Percentiles rank a stretch among this genome's conserved stretches.
These are phyloP conservation scores for Pseudisothecium myosuroides DNA, from an alignment of 225 moss, liverwort and hornwort species.

Conservation along the genomic window DNA sequence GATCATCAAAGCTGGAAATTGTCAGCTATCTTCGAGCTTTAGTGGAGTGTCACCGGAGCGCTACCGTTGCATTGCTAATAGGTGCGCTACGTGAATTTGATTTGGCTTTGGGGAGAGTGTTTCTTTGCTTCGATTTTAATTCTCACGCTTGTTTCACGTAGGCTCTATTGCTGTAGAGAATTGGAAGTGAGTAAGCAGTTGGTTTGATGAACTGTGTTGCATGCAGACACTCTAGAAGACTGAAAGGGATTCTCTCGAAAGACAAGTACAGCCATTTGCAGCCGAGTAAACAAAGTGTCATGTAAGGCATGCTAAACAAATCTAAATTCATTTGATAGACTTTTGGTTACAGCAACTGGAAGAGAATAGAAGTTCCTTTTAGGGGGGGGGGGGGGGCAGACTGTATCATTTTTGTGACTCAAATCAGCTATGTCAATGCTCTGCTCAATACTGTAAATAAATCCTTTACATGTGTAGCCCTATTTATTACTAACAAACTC, in stretches of 20 bases:
- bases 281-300: constrained; percentile 6
- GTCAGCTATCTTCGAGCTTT: constrained; percentile 11
- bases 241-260: constrained; percentile 1
- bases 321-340: background rate
- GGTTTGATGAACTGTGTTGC: background rate
- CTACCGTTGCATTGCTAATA: background rate
- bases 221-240: constrained; percentile 1
- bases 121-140: background rate
- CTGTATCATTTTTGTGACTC: background rate
- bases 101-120: background rate
- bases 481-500: background rate
- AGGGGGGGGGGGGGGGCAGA: background rate
- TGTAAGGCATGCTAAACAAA: constrained; percentile 16
- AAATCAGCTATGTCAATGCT: background rate
- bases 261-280: background rate
- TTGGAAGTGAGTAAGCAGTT: background rate
- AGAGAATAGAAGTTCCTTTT: background rate
- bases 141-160: background rate
- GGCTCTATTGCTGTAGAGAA: background rate
- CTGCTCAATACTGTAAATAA: background rate
- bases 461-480: background rate
- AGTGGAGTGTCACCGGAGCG: constrained; percentile 2
- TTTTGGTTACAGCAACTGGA: background rate
- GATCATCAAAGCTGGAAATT: background rate
- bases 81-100: background rate